Conservation (phyloP, 176 grass and related monocot species). For the Zoysia japonica region DNA sequence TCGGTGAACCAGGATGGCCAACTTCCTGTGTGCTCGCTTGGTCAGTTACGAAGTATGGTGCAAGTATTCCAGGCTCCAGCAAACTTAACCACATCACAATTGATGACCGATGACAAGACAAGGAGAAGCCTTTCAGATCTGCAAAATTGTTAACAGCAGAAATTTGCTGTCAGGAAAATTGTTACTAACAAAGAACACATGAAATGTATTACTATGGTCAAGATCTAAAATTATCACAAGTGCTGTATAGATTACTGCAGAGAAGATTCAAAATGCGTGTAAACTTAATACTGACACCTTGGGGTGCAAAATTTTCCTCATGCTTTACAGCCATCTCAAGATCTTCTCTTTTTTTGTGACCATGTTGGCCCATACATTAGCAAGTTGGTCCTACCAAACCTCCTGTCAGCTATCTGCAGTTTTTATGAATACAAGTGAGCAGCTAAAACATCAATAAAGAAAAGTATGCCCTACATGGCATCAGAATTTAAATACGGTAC, state of each 20-base stretch:
- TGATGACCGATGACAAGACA: neutral
- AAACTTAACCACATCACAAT: neutral
- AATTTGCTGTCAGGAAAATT: no score
- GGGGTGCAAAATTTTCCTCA: conserved; percentile 7
- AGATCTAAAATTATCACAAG: neutral
- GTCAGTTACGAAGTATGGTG: neutral
- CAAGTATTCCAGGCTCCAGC: neutral
- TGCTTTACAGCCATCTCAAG: conserved; percentile 26
- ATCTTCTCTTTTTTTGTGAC: conserved; percentile 85
- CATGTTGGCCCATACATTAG: conserved; percentile 87
- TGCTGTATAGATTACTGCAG: neutral
- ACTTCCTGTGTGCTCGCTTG: neutral
- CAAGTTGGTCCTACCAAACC: conserved; percentile 94
- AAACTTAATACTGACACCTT: neutral
- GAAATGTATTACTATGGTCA: neutral
- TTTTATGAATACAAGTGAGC: conserved; percentile 37
- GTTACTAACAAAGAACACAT: neutral
- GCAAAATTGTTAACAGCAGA: neutral
- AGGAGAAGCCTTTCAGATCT: neutral
- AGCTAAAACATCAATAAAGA: neutral
- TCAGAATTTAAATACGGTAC: neutral
- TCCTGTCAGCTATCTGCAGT: conserved; percentile 84
- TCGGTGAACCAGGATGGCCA: neutral
- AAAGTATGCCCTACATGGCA: neutral
- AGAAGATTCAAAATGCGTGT: neutral